phyloP scores from a whole-genome alignment of 2,329 filamentous ascomycete genomes.

The Emmonsia crescens region DNA sequence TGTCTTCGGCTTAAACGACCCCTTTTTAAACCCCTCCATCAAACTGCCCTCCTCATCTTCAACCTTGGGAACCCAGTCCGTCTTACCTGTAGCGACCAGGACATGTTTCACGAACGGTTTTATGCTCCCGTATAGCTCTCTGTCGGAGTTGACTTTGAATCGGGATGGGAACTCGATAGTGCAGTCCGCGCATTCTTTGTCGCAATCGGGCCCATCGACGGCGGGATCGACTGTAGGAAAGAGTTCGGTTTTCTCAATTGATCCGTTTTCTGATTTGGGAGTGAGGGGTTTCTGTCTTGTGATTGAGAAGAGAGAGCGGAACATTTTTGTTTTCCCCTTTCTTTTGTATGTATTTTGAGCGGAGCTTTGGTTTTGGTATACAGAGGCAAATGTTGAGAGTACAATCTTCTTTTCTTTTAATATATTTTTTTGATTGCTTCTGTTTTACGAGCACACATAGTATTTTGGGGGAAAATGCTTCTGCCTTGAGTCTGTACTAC shows the following conservation, averaged over 20 bases:
- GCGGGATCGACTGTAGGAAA: conserved; percentile 64
- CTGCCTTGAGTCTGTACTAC: background rate
- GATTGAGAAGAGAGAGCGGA: background rate
- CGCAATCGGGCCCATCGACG: conserved; percentile 77
- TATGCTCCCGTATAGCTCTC: conserved; percentile 72
- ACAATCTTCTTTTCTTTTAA: too few species aligned
- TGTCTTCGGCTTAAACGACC: conserved; percentile 30
- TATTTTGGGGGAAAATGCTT: background rate
- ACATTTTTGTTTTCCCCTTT: background rate
- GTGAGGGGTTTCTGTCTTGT: background rate
- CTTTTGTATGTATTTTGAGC: background rate
- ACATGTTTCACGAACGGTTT: conserved; percentile 83
- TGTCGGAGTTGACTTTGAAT: conserved; percentile 60
- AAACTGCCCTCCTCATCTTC: conserved; percentile 75
- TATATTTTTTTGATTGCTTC: background rate
- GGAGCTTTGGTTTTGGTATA: background rate
- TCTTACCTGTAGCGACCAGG: conserved; percentile 84
- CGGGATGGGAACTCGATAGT: conserved; percentile 65
- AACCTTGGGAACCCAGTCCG: conserved; percentile 85
- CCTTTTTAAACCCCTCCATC: conserved; percentile 59
- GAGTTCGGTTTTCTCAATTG: conserved; percentile 36
- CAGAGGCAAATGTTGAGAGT: too few species aligned
- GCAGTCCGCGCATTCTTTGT: conserved; percentile 76
- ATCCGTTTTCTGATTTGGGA: background rate
- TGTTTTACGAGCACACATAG: background rate